Conservation (phyloP, 768 basidiomycete species). For the Psilocybe azurescens region DNA sequence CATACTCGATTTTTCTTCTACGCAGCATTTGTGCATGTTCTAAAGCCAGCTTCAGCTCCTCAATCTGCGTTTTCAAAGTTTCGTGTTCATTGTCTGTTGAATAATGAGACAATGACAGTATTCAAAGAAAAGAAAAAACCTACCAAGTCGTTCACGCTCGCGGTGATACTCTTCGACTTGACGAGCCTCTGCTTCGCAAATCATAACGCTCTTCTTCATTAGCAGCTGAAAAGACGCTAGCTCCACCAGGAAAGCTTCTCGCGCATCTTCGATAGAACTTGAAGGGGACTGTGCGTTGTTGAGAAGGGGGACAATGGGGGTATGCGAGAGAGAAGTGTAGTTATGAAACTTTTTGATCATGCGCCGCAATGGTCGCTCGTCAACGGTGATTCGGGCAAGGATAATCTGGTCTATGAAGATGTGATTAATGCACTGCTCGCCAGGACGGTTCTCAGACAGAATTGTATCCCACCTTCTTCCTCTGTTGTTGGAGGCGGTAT, state of each 20-base stretch:
- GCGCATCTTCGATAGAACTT: slow-evolving; percentile 63
- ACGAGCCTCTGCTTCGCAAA: slow-evolving; percentile 84
- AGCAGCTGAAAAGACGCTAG: slow-evolving; percentile 76
- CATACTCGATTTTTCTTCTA: slow-evolving; percentile 85
- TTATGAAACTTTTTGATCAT: slow-evolving; percentile 84
- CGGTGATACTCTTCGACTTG: slow-evolving; percentile 86
- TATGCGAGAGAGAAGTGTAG: slow-evolving; percentile 64
- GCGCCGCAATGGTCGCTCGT: slow-evolving; percentile 78
- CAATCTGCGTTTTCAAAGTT: slow-evolving; percentile 70
- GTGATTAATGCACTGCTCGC: slow-evolving; percentile 32
- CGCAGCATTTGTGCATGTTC: slow-evolving; percentile 82
- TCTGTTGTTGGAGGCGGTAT: slow-evolving; percentile 59
- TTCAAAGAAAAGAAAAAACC: slow-evolving; percentile 27
- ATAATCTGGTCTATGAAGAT: slow-evolving; percentile 71
- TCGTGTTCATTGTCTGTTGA: slow-evolving; percentile 74
- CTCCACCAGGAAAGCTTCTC: slow-evolving; percentile 82
- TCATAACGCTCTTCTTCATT: slow-evolving; percentile 80
- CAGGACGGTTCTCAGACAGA: slow-evolving; percentile 6
- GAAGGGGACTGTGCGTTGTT: slow-evolving; percentile 28
- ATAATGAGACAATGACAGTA: slow-evolving; percentile 1
- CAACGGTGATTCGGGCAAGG: slow-evolving; percentile 80
- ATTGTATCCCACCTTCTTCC: slow-evolving; percentile 58
- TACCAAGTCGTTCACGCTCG: slow-evolving; percentile 76
- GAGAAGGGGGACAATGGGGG: slow-evolving; percentile 43
- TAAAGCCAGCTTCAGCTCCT: slow-evolving; percentile 74